Conservation (phyloP, 306 rosid genomes). For the Prunus davidiana region DNA sequence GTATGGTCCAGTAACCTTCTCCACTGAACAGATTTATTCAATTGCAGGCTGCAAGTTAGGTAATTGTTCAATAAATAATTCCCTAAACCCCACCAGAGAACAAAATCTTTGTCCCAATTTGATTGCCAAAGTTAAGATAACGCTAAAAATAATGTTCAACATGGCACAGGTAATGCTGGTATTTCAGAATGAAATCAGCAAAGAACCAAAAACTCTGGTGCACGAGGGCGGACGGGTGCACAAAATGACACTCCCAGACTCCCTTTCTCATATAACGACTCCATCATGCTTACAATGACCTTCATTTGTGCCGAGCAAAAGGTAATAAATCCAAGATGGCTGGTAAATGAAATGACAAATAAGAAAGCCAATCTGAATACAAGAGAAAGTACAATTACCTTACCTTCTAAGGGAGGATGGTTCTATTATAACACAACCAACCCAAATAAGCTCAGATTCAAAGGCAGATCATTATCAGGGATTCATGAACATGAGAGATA, state of each 20-base stretch:
- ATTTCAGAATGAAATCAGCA: background rate
- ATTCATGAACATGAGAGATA: slow-evolving; percentile 18
- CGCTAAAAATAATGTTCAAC: background rate
- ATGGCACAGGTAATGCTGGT: background rate
- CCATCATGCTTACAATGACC: background rate
- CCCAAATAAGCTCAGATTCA: slow-evolving; percentile 19
- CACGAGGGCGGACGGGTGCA: background rate
- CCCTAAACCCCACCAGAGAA: background rate
- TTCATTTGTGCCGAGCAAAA: background rate
- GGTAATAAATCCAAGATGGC: background rate
- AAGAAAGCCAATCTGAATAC: background rate
- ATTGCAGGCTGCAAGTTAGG: no score
- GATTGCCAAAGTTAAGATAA: background rate
- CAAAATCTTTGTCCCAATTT: background rate
- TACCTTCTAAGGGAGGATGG: slow-evolving; percentile 28
- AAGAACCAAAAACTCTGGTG: background rate
- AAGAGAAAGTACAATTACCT: slow-evolving; percentile 20
- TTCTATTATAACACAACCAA: slow-evolving; percentile 26
- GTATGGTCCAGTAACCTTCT: no score
- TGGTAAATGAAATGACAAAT: background rate
- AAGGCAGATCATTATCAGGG: slow-evolving; percentile 15
- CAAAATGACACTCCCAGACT: background rate
- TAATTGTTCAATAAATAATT: no score
- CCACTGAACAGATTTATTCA: no score
- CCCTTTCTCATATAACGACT: background rate